Base-by-base conservation (phyloP, 352 stramenopile genomes). In the Phytophthora uliginosa region DNA sequence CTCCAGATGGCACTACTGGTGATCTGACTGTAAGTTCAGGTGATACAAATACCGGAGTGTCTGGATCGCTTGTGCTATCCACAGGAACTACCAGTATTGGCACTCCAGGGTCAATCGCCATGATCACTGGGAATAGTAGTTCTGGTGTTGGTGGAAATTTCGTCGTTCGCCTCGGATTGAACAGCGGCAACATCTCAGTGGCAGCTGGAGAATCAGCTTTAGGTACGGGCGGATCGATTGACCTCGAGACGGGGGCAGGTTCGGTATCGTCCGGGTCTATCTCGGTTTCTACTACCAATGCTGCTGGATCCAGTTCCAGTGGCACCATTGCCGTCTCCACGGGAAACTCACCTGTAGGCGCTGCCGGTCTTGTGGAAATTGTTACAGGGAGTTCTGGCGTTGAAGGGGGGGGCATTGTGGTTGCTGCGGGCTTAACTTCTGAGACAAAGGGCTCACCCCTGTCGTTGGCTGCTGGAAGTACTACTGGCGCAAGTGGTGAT, bases 131-230 rank as follows among this genome's bases (percentile, higher is more conserved):
- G 26, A 74, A 50, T 54, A 79, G 73, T 28, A 79, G 22, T 42
- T 77, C 77, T 66, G 53, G 31, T 48, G 36, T 63, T 50, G 74
- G 74, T 38, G 71, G 71, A 10, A 79, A 78, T 50, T 72, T 81
- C 22, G 22, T 56, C 38, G 74, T 81, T 55, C 40, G 28, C 34
- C 74, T 81, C 22, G 74, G 72, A 53, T 24, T 73, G 33, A 74
- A 69, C 69, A 77, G 61, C 51, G 73, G 68, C 12, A 81, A 68
- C 22, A 76, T 81, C 22, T 76, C 61, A 26, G 26, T 81, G 42
- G 38, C 34, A 18, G 59, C 68, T 54, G 73, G 73, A 62, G 33
- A 71, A 20, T 63, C 73, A 51, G n/a, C 34, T 48, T 58, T 57
- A 22, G 63, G 53, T 13, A 69, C 69, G 22, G 74, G 74, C 1